A percentile compares a stretch with the other conserved stretches of the same genome.
Conservation (phyloP, 2,329 filamentous ascomycete species). For the Colletotrichum tofieldiae region DNA sequence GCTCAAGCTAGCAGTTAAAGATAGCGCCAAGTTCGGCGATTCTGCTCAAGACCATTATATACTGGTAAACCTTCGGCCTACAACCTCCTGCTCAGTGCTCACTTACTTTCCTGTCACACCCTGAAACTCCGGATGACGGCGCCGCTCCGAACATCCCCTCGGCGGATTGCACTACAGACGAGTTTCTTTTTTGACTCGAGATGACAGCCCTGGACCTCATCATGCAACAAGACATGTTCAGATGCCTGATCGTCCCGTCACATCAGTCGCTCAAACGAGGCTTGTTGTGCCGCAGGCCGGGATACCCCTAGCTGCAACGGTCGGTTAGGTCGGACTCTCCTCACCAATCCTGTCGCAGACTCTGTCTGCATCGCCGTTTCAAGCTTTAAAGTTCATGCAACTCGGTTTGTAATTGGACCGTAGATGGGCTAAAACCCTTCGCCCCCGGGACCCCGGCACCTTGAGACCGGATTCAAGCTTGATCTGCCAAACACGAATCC, state of each 20-base stretch:
- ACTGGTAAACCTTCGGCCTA: background rate
- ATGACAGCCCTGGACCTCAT: slow-evolving; percentile 36
- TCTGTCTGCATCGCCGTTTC: slow-evolving; percentile 38
- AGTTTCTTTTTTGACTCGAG: slow-evolving; percentile 27
- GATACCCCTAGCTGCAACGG: slow-evolving; percentile 21
- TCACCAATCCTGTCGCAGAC: slow-evolving; percentile 35
- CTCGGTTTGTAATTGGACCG: background rate
- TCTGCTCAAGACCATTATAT: background rate
- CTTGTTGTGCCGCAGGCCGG: slow-evolving; percentile 28
- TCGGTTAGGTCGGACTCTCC: slow-evolving; percentile 29
- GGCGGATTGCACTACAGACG: slow-evolving; percentile 17
- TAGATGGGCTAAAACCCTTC: background rate
- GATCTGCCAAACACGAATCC: slow-evolving; percentile 23
- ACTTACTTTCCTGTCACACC: slow-evolving; percentile 24
- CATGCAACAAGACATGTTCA: slow-evolving; percentile 32
- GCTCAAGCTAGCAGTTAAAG: background rate
- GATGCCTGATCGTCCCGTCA: slow-evolving; percentile 42
- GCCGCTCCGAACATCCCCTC: slow-evolving; percentile 19
- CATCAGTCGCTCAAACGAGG: slow-evolving; percentile 35
- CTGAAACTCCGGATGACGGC: slow-evolving; percentile 41
- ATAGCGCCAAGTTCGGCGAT: background rate
- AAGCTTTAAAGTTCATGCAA: slow-evolving; percentile 37
- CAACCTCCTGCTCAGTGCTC: background rate
- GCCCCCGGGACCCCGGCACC: slow-evolving; percentile 2
- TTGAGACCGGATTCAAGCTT: slow-evolving; percentile 13